Conservation (phyloP, 2,329 filamentous ascomycete genomes). For the Knufia fluminis region DNA sequence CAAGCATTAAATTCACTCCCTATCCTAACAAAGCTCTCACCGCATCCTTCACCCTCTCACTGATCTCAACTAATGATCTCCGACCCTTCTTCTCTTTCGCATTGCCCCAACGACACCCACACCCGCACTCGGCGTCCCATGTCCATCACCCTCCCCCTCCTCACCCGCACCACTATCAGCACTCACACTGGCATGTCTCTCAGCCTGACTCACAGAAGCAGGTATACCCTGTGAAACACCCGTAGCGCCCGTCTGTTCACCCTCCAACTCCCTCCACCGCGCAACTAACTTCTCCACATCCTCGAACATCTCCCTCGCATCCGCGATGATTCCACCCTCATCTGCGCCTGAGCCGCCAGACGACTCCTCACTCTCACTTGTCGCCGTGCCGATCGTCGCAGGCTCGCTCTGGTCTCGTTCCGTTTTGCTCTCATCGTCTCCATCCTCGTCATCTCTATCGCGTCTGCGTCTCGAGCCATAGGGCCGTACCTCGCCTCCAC, state of each 20-base stretch:
- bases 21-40: too few species aligned
- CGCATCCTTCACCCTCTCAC: not conserved
- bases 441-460: slow-evolving; percentile 29
- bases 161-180: slow-evolving; percentile 15
- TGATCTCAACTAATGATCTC: slow-evolving; percentile 12
- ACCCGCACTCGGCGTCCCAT: slow-evolving; percentile 9
- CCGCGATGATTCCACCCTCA: slow-evolving; percentile 78
- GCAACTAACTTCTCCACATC: slow-evolving; percentile 73
- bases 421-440: slow-evolving; percentile 32
- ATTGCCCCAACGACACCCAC: slow-evolving; percentile 12
- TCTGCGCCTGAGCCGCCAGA: slow-evolving; percentile 56
- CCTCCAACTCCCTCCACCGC: slow-evolving; percentile 65
- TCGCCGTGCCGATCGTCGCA: slow-evolving; percentile 26
- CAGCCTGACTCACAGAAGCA: slow-evolving; percentile 10
- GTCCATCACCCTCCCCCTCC: not conserved
- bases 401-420: slow-evolving; percentile 23
- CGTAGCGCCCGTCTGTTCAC: slow-evolving; percentile 25
- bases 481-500: slow-evolving; percentile 27
- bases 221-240: not conserved
- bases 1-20: too few species aligned
- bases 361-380: slow-evolving; percentile 28
- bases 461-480: not conserved
- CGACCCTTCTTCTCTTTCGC: slow-evolving; percentile 19
- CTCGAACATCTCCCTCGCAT: slow-evolving; percentile 80
- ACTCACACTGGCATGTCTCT: slow-evolving; percentile 17